A percentile compares a stretch with the other conserved stretches of the same genome.
These are phyloP conservation scores for Acanthamoeba sp. DNA, from an alignment of 208 protist species.

Conservation along the genomic window DNA sequence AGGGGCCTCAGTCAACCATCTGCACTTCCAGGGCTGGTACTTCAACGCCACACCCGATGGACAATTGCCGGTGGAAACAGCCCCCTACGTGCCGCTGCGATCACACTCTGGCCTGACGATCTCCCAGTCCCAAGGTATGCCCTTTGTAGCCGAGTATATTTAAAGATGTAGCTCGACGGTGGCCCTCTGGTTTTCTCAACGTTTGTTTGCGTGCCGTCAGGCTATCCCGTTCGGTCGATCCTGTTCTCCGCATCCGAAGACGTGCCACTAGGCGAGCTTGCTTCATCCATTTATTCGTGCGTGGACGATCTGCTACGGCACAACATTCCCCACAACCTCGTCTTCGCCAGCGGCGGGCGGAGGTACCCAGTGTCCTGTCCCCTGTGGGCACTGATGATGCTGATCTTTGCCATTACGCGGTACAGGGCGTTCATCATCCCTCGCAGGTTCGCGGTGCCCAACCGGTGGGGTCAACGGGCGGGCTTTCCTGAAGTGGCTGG, in stretches of 20 bases:
- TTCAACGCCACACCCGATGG: conserved; percentile 13
- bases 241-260: not conserved
- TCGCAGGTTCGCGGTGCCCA: not conserved
- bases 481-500: conserved; percentile 60
- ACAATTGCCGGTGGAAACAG: not conserved
- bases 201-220: not conserved
- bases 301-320: not conserved
- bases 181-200: too few relatives aligned
- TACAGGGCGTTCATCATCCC: not conserved
- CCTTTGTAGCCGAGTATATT: not conserved
- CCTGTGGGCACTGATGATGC: not conserved
- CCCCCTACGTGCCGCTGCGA: not conserved
- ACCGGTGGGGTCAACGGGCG: not conserved
- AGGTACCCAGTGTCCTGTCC: not conserved
- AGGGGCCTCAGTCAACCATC: conserved; percentile 52
- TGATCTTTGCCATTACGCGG: too few relatives aligned
- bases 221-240: conserved; percentile 17
- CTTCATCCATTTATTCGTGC: conserved; percentile 23
- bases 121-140: not conserved
- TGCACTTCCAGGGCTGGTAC: conserved; percentile 70
- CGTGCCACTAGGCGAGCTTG: not conserved
- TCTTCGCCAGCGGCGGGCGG: not conserved
- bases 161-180: not conserved
- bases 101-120: not conserved
- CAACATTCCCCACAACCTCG: conserved; percentile 53